Base-by-base conservation (phyloP, 169 alveolate genomes). In the Eimeria falciformis region DNA sequence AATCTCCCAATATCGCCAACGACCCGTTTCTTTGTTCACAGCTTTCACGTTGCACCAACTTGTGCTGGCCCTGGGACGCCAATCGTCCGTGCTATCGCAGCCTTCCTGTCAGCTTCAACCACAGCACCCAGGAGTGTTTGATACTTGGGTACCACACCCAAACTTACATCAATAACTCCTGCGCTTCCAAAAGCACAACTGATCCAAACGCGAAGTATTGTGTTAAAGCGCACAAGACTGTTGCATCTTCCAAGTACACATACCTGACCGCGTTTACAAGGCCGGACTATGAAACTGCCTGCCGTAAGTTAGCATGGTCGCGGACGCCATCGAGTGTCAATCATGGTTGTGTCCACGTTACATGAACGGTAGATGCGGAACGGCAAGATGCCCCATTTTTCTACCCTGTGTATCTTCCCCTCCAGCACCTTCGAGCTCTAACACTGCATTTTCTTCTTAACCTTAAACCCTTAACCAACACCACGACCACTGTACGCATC, bases 131-230 rank as follows among this genome's bases (percentile, higher is more conserved):
- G 6, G 95, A 92, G 73, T 92, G 95, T 47, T 90, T 82, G 6
- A 27, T 92, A 40, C 93, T 92, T 29, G 95, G 95, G 46, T 69
- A 84, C 90, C 92, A 92, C 69, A 92, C 92, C 21, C 95, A 92
- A 27, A 62, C 77, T 18, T 90, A 27, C 56, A 46, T 82, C 29
- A 33, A 37, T 6, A 18, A 33, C 33, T 7, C 21, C 18, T 92
- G 95, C 73, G 91, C 90, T 4, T 84, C 47, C 66, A 56, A 37
- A 37, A 27, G 43, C 21, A 85, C 91, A 6, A 27, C 55, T 17
- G 87, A 56, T 47, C 29, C 90, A n/a, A 50, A 5, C 21, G 84
- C 66, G 6, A 55, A 56, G 78, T 90, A 92, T 47, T 92, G 95
- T 53, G 91, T 92, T 27, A 84, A 83, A 9, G 81, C 95, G 56